Base-by-base conservation (phyloP, 2,329 filamentous ascomycete genomes). In the Alternaria sp. region DNA sequence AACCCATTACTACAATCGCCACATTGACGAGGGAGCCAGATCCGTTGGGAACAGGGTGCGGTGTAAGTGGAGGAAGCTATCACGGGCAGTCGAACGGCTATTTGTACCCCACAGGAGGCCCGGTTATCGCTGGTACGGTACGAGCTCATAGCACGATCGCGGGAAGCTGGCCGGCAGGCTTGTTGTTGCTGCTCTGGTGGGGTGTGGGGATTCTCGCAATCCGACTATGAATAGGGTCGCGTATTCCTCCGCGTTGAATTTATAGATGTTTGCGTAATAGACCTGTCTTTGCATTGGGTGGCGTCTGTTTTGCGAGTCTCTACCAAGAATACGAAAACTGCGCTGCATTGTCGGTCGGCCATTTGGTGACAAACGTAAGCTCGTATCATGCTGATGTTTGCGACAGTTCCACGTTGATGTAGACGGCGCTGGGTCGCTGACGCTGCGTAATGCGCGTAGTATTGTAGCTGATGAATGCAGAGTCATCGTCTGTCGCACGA, bases 1-100 rank as follows among this genome's bases (percentile, higher is more conserved):
- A 60, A 38, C 70, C 70, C 4, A 62, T 63, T 3, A 74, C 70
- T 1, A 74, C 66, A 9, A 56, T 74, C n/a, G 64, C 69, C 11
- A 70, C 66, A 9, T 36, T 68, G 44, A 66, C 57, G 3, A 65
- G 52, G 20, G 59, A 45, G 4, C 44, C 38, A 10, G 52, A 36
- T 34, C 40, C 22, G 28, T 20, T 48, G 4, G 46, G 36, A 9
- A 60, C 41, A 10, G 20, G 34, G 9, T 40, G 28, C 18, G 27
- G 11, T 43, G 25, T 9, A 45, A 14, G 56, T 52, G 34, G 64
- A 43, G 55, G 43, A 16, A 44, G 51, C 11, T 8, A 49, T 34
- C n/a, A 55, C 27, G 54, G 56, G 5, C 44, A 52, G 20, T 55
- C 57, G 14, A 56, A 52, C 12, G 45, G 45, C 7, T 48, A 40